Base-by-base conservation (phyloP, 2,329 filamentous ascomycete genomes). In the Colletotrichum eleusines region DNA sequence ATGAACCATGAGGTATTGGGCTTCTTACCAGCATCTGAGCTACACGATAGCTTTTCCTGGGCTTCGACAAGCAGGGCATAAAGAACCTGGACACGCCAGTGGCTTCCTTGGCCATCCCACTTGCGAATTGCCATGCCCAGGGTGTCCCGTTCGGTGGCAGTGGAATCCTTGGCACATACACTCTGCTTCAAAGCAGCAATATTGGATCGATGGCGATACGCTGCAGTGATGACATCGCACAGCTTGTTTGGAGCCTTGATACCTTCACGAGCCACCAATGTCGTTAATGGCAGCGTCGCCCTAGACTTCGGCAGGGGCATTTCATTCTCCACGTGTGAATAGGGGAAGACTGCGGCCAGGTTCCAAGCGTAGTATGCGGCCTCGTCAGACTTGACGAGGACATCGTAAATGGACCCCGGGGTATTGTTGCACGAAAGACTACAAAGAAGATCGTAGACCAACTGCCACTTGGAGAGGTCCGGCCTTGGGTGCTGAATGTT, bases 181-280 rank as follows among this genome's bases (percentile, higher is more conserved):
- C 85, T 83, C 55, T 84, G 80, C 75, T 94, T 94, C 20, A 91
- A 77, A 12, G 80, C 80, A 35, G 87, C 82, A n/a, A 97, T 93
- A 53, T 90, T 86, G 5, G 81, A 75, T 55, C 88, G 84, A 74
- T 94, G 86, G n/a, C 83, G 84, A 60, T 91, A 85, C 11, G 92
- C 88, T 28, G 89, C 88, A 18, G 87, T 86, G 64, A 96, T 83
- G 5, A 95, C 81, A 73, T 90, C 90, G 53, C 87, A 88, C 6
- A 94, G 83, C 78, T 92, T 96, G 78, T 94, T 97, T 2, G 92
- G 89, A 1, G 91, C 88, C 76, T 92, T 94, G 78, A 97, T 89
- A 6, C 94, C 94, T 78, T 97, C 93, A 40, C 91, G 86, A 6
- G 89, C 91, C 6, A 92, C 91, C 38, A 89, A 83, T 3, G 87